Base-by-base conservation (phyloP, 441 rosid genomes). In the Arabidopsis lyrata region DNA sequence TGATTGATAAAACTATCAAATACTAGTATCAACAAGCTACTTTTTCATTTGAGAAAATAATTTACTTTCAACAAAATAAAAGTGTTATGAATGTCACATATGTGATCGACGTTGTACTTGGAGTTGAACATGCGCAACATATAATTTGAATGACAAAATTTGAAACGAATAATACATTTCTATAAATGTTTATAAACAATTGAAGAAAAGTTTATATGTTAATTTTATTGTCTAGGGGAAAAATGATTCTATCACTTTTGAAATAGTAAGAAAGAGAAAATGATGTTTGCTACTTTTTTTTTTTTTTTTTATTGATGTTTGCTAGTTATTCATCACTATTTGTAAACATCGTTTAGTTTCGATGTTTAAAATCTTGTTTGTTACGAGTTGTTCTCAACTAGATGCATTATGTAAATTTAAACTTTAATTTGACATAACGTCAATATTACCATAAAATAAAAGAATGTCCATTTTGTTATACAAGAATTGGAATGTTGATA, bases 1-100 rank as follows among this genome's bases (percentile, higher is more conserved):
- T 73, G 77, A 73, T 48, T 64, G 49, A 55, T 65, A 50, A 72
- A 73, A 41, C 50, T 41, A 24, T 41, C 66, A 57, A 15, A 12
- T 29, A 29, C 31, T 29, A 3, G 31, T 34, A 15, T 57, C 71
- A 48, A 36, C 59, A 12, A 66, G 10, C 18, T 39, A 36, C 41
- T 60, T 44, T 47, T 36, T 15, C 20, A 16, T 58, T 69, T 11
- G 6, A 4, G 56, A 29, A 54, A 29, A 7, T 14, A 29, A 54
- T 15, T n/a, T 20, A 45, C 52, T 47, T 47, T 3, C 10, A 45
- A 45, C 16, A 36, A n/a, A 5, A n/a, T 1, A 2, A 15, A 15
- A 3, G 14, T 18, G 16, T 16, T 56, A 15, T 15, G 20, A 55
- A 55, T 32, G 61, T 31, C 44, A 16, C 42, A 57, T 44, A 57